A percentile compares a stretch with the other conserved stretches of the same genome.
These are phyloP conservation scores for Lactarius psammicola DNA, from an alignment of 768 basidiomycete species.

Conservation along the genomic window DNA sequence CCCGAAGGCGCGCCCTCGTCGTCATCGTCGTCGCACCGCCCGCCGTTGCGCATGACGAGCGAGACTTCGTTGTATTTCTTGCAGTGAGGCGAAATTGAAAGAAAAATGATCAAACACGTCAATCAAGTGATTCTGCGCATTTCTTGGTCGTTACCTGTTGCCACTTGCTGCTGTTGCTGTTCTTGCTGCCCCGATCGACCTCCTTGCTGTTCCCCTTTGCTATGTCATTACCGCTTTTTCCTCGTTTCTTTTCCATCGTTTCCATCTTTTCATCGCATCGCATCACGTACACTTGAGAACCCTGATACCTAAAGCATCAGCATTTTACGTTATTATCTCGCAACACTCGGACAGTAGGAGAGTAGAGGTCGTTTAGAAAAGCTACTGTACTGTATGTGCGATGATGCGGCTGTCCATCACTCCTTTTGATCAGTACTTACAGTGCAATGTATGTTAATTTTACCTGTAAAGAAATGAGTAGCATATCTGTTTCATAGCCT, in stretches of 20 bases:
- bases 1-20: background rate
- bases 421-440: background rate
- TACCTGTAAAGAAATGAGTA: background rate
- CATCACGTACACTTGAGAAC: slow-evolving; percentile 3
- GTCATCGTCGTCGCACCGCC: background rate
- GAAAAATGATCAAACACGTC: background rate
- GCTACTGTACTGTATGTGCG: background rate
- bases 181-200: background rate
- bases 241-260: too few relatives aligned
- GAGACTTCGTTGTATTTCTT: background rate
- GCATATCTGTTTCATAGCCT: background rate
- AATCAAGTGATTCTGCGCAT: background rate
- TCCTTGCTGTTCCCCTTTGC: background rate
- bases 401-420: slow-evolving; percentile 4
- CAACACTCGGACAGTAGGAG: background rate
- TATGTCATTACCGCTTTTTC: background rate
- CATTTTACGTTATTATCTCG: slow-evolving; percentile 10
- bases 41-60: background rate
- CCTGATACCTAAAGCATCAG: slow-evolving; percentile 12
- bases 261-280: background rate
- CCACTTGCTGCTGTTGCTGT: too few relatives aligned
- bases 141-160: background rate
- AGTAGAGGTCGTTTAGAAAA: background rate
- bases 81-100: background rate
- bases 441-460: background rate